These are phyloP conservation scores for Cupressus sempervirens DNA, from an alignment of 75 land plant species.

Conservation along the genomic window DNA sequence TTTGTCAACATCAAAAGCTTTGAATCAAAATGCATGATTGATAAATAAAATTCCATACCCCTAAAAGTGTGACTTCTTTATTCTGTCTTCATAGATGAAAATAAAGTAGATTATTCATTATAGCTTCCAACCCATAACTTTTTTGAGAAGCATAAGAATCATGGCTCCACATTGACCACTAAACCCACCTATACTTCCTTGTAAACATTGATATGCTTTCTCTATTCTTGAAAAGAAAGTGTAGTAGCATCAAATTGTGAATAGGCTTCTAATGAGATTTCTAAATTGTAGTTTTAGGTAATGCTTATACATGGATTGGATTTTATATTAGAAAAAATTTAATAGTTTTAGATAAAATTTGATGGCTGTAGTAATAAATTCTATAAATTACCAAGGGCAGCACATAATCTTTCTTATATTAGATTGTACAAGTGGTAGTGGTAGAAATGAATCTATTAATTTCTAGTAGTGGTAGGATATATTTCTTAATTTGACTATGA, in stretches of 20 bases:
- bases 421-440: no score
- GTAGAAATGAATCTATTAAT: background rate
- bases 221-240: background rate
- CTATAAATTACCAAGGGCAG: background rate
- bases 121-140: no score
- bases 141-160: background rate
- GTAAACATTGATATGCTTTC: background rate
- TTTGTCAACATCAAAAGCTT: background rate
- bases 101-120: no score
- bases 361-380: background rate
- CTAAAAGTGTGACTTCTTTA: slow-evolving; percentile 17
- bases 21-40: background rate
- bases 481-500: background rate
- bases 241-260: background rate
- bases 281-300: background rate
- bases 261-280: no score
- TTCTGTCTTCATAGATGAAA: no score
- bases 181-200: background rate
- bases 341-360: background rate
- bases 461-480: background rate
- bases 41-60: slow-evolving; percentile 27
- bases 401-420: background rate
- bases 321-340: background rate
- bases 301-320: background rate
- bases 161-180: background rate